Conservation (phyloP, 2,329 filamentous ascomycete species). For the Aspergillus flavus region DNA sequence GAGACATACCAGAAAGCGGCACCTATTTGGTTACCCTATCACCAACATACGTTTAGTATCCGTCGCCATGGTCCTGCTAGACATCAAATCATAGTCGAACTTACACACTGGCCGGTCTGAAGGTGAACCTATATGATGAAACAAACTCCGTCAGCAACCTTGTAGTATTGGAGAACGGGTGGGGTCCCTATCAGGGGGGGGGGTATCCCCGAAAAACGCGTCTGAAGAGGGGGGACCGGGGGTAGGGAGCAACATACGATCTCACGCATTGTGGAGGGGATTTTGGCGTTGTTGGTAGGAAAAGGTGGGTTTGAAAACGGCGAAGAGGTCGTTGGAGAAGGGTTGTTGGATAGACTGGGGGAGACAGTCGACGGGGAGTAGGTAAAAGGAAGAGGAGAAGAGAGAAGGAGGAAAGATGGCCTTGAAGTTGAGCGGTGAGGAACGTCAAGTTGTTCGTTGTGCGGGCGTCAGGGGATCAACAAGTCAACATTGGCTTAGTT, state of each 20-base stretch:
- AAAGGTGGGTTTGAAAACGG: constrained; percentile 20
- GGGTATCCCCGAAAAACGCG: constrained; percentile 38
- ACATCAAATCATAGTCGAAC: constrained; percentile 39
- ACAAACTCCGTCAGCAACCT: constrained; percentile 43
- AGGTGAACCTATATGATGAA: constrained; percentile 84
- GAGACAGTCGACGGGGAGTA: constrained; percentile 26
- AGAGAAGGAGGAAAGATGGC: constrained; percentile 26
- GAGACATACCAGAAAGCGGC: constrained; percentile 90
- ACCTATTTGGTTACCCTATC: constrained; percentile 99
- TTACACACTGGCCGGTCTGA: constrained; percentile 99
- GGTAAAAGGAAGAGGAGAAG: constrained; percentile 23
- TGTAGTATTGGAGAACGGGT: constrained; percentile 28
- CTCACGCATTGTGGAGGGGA: constrained; percentile 68
- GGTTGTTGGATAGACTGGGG: constrained; percentile 18
- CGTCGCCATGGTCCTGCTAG: constrained; percentile 7
- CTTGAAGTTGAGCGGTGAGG: constrained; percentile 22
- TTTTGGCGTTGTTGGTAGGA: constrained; percentile 17
- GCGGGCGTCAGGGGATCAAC: constrained; percentile 26
- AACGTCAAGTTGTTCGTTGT: constrained; percentile 27
- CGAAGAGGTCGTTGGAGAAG: constrained; percentile 13
- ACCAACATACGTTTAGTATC: constrained; percentile 33
- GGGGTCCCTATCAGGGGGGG: constrained; percentile 36
- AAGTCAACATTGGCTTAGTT: constrained; percentile 11
- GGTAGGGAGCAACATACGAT: constrained; percentile 59
- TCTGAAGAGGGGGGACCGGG: constrained; percentile 24